phyloP scores from a whole-genome alignment of 257 asterid species.

The Solanum lignicaule region DNA sequence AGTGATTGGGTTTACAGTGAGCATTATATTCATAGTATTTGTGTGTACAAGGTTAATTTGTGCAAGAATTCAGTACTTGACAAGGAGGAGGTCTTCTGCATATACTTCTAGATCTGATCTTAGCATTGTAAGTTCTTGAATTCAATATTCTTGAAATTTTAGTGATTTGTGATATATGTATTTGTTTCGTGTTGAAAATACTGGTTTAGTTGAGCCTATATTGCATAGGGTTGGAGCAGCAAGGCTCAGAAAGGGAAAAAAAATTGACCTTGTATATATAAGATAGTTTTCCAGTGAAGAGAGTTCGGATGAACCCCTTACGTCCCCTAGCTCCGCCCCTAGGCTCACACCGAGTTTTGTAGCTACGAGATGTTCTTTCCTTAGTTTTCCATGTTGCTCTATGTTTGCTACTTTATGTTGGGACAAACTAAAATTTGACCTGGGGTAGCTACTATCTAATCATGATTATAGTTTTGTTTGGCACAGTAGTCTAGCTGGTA shows the following conservation, averaged over 20 bases:
- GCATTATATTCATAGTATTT: constrained; percentile 67
- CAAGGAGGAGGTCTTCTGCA: constrained; percentile 42
- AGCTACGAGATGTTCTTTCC: not conserved
- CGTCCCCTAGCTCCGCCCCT: not conserved
- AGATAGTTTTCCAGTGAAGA: not conserved
- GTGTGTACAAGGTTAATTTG: constrained; percentile 76
- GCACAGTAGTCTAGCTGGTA: not conserved
- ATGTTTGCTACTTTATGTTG: not conserved
- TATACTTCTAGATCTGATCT: constrained; percentile 54
- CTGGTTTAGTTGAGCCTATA: not conserved
- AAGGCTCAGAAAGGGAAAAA: not conserved
- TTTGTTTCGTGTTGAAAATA: not conserved
- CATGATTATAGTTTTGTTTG: not conserved
- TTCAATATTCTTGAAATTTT: not conserved
- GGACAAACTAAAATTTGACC: not conserved
- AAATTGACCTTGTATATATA: not conserved
- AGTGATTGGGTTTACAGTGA: constrained; percentile 71
- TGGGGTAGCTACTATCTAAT: not conserved
- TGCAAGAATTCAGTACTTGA: constrained; percentile 59
- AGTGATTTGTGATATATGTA: not conserved
- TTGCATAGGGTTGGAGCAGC: not conserved
- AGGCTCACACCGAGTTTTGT: not conserved
- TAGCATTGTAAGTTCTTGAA: constrained; percentile 46
- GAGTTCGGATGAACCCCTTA: not conserved
- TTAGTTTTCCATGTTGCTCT: not conserved